phyloP scores from a whole-genome alignment of 768 basidiomycete species.

The Pisolithus microcarpus region DNA sequence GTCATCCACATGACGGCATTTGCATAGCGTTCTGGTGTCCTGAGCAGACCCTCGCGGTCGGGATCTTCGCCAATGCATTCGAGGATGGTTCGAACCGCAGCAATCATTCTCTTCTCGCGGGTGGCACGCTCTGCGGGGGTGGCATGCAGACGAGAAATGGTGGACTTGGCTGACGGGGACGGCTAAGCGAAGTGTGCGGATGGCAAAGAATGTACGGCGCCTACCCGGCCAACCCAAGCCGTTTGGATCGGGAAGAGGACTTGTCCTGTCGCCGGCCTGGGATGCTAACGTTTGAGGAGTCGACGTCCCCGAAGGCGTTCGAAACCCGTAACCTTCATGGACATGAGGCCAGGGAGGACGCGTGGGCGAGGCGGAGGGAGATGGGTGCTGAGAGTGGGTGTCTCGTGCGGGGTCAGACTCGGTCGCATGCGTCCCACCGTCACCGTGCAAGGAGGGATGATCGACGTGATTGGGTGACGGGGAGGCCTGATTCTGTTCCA shows the following conservation, averaged over 20 bases:
- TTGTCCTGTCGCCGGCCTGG: conserved; percentile 17
- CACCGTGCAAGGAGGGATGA: conserved; percentile 3
- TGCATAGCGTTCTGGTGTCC: conserved; percentile 93
- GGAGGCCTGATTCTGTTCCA: conserved; percentile 14
- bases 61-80: conserved; percentile 99
- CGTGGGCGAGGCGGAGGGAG: conserved; percentile 10
- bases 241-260: conserved; percentile 45
- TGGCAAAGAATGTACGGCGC: conserved; percentile 14
- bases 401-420: conserved; percentile 2
- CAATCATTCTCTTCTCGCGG: conserved; percentile 70
- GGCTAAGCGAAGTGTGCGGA: conserved; percentile 5
- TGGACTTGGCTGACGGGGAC: conserved; percentile 70
- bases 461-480: not conserved
- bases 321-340: conserved; percentile 80
- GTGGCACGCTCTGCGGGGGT: conserved; percentile 64
- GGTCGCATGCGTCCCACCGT: not conserved
- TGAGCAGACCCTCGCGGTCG: conserved; percentile 82
- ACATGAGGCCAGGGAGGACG: conserved; percentile 30
- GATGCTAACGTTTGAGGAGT: conserved; percentile 45
- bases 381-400: conserved; percentile 2
- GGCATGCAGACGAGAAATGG: conserved; percentile 75
- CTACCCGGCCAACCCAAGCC: conserved; percentile 93
- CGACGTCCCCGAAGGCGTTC: conserved; percentile 56
- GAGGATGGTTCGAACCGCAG: conserved; percentile 84
- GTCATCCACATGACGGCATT: conserved; percentile 99